A percentile compares a stretch with the other conserved stretches of the same genome.
Conservation (phyloP, 305 asterid genomes). For the Fraxinus ornus region DNA sequence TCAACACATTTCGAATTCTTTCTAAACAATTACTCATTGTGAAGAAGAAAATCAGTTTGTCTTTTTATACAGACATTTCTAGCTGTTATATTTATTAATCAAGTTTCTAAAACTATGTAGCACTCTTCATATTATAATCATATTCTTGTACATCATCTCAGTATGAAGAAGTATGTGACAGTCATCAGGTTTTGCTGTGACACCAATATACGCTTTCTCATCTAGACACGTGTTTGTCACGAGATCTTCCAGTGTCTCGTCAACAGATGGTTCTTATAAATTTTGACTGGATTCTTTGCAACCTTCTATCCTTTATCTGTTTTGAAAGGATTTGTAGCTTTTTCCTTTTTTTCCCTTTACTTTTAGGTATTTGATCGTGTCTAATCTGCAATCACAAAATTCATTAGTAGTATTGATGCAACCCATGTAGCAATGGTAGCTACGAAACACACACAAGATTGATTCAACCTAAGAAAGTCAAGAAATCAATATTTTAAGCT, state of each 20-base stretch:
- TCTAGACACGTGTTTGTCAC: not conserved
- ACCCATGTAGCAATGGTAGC: too few species aligned
- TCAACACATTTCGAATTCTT: not conserved
- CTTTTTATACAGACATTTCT: not conserved
- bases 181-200: not conserved
- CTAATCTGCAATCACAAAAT: not conserved
- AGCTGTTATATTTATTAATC: not conserved
- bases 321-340: not conserved
- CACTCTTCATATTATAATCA: not conserved
- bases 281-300: not conserved
- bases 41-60: not conserved
- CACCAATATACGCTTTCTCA: not conserved
- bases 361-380: not conserved
- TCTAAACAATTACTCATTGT: too few species aligned
- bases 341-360: not conserved
- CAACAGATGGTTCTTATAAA: not conserved
- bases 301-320: not conserved
- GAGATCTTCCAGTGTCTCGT: not conserved
- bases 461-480: too few species aligned
- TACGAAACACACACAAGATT: too few species aligned
- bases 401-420: not conserved
- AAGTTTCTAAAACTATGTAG: too few species aligned
- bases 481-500: too few species aligned
- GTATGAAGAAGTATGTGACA: not conserved
- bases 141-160: not conserved